Evolutionary conservation across 2,329 filamentous ascomycete genomes (phyloP).

Genomic region (Phyllosticta capitalensis): DNA sequence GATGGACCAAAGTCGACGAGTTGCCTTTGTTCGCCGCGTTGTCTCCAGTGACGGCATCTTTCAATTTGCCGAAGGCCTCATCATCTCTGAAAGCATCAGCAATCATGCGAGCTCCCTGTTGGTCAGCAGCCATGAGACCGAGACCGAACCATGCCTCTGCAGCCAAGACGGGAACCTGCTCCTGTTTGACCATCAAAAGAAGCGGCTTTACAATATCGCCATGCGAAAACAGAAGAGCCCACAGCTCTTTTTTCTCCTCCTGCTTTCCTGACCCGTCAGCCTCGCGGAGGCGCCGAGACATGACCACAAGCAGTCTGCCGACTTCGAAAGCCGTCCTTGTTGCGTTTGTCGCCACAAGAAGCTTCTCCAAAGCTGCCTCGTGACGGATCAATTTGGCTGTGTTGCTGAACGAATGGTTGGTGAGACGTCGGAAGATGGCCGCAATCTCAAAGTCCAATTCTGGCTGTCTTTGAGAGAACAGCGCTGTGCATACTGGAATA

Average conservation of each 20-base stretch:
- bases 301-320: slow-evolving; percentile 6
- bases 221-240: neutral
- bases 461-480: neutral
- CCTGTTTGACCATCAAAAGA: slow-evolving; percentile 7
- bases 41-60: neutral
- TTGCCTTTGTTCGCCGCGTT: neutral
- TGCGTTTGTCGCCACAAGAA: neutral
- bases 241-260: neutral
- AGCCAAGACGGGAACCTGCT: slow-evolving; percentile 5
- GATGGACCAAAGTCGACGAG: neutral
- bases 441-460: slow-evolving; percentile 32
- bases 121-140: slow-evolving; percentile 1
- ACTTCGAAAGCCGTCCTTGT: slow-evolving; percentile 10
- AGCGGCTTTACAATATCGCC: slow-evolving; percentile 1
- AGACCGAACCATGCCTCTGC: slow-evolving; percentile 9
- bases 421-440: slow-evolving; percentile 33
- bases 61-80: neutral
- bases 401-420: slow-evolving; percentile 5
- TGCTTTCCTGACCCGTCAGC: neutral
- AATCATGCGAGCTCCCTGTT: slow-evolving; percentile 1
- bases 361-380: neutral
- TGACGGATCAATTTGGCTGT: neutral
- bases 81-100: slow-evolving; percentile 2
- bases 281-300: slow-evolving; percentile 5
- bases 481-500: neutral